A percentile compares a stretch with the other conserved stretches of the same genome.
Conservation (phyloP, 2,329 filamentous ascomycete species). For the Chaetomium sp. region DNA sequence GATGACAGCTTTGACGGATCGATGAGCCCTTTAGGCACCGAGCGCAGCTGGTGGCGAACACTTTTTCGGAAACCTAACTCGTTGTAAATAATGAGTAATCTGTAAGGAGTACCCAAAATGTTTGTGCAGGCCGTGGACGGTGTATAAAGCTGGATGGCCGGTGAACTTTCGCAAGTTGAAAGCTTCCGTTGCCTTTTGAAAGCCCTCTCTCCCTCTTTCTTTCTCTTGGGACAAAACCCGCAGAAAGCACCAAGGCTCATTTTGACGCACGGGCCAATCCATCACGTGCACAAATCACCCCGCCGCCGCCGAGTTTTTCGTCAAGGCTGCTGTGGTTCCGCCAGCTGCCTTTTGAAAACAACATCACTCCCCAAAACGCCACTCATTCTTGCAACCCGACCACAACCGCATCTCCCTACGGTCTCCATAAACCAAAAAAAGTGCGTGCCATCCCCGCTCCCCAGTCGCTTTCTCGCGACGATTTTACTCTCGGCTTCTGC, state of each 20-base stretch:
- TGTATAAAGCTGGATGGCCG: not conserved
- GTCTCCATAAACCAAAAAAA: slow-evolving; percentile 26
- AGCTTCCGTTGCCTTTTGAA: not conserved
- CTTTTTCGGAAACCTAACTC: not conserved
- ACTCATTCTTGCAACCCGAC: slow-evolving; percentile 35
- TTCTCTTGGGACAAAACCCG: not conserved
- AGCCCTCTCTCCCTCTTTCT: too few species aligned
- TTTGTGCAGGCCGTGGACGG: too few species aligned
- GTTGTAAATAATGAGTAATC: not conserved
- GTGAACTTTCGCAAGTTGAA: not conserved
- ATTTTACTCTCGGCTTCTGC: slow-evolving; percentile 19
- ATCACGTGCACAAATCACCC: slow-evolving; percentile 35
- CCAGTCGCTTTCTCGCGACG: slow-evolving; percentile 6
- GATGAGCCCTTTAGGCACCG: not conserved
- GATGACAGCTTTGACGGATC: not conserved
- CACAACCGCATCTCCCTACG: slow-evolving; percentile 25
- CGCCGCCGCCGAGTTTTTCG: slow-evolving; percentile 40
- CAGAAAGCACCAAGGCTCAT: not conserved
- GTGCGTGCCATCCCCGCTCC: slow-evolving; percentile 24
- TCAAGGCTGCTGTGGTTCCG: slow-evolving; percentile 35
- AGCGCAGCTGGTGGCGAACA: not conserved
- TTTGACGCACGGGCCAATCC: slow-evolving; percentile 27
- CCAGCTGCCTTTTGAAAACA: slow-evolving; percentile 36
- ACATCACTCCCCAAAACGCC: slow-evolving; percentile 33
- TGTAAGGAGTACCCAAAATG: not conserved